Percentiles rank a stretch among this genome's conserved stretches.
phyloP scores from a whole-genome alignment of 805 yeast species.

The Naumovozyma castellii region DNA sequence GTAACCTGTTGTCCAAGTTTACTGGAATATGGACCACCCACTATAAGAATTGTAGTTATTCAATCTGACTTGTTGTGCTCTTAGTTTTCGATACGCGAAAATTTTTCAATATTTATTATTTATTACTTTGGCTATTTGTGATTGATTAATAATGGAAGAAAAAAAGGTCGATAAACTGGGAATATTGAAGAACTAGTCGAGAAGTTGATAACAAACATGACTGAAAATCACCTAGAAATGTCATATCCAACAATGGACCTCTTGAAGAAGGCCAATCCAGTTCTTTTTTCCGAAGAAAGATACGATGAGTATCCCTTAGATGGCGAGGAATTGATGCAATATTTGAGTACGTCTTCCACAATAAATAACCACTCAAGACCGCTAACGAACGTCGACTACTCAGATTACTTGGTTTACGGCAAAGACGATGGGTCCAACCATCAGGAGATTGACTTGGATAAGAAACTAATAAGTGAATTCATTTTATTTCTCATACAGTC shows the following conservation, averaged over 20 bases:
- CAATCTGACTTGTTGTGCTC: too few relatives aligned
- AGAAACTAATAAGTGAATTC: conserved; percentile 23
- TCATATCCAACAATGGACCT: conserved; percentile 6
- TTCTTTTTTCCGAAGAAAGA: conserved; percentile 16
- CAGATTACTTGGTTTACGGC: conserved; percentile 19
- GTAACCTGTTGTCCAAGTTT: conserved; percentile 1
- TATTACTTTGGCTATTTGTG: background rate
- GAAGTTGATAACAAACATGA: too few relatives aligned
- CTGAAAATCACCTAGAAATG: background rate
- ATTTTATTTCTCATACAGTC: conserved; percentile 20
- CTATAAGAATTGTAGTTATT: too few relatives aligned
- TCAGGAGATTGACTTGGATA: conserved; percentile 19
- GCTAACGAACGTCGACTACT: conserved; percentile 17
- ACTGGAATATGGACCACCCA: too few relatives aligned
- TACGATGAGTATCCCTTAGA: conserved; percentile 24
- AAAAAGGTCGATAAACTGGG: too few relatives aligned
- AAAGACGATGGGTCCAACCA: conserved; percentile 4
- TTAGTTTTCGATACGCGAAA: background rate
- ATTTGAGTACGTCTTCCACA: conserved; percentile 11
- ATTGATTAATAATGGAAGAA: too few relatives aligned
- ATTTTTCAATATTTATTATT: background rate
- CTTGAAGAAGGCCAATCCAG: conserved; percentile 22
- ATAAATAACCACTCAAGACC: conserved; percentile 6
- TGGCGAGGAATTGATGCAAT: conserved; percentile 21
- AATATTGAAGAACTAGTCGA: too few relatives aligned